Percentiles rank a stretch among this genome's conserved stretches.
Evolutionary conservation across 345 rosid genomes (phyloP).

Genomic region (Passiflora organensis): DNA sequence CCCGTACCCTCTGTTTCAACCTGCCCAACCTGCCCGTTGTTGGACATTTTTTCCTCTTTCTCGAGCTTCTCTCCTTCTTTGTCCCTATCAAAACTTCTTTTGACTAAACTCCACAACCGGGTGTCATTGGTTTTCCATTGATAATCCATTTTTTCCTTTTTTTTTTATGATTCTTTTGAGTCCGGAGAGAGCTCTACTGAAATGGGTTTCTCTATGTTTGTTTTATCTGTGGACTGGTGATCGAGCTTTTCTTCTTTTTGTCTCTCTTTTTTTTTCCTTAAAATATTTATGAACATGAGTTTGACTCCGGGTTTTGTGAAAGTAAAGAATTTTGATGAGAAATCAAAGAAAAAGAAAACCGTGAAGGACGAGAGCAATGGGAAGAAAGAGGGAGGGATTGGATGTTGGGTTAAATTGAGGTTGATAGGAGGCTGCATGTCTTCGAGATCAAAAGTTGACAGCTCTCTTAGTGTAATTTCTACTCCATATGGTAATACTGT

Average conservation of each 20-base stretch:
- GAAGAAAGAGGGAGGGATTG: conserved; percentile 8
- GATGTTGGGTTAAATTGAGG: conserved; percentile 24
- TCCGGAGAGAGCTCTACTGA: conserved; percentile 9
- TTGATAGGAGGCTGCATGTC: conserved; percentile 21
- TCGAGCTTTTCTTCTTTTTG: conserved; percentile 1
- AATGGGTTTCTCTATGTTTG: conserved; percentile 5
- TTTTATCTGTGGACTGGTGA: conserved; percentile 10
- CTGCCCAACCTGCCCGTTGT: conserved; percentile 62
- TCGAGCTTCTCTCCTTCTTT: conserved; percentile 14
- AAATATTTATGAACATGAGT: conserved; percentile 15
- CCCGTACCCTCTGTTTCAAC: conserved; percentile 34
- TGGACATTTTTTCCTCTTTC: conserved; percentile 23
- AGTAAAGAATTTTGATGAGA: conserved; percentile 11
- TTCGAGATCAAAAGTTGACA: conserved; percentile 27
- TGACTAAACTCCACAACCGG: conserved; percentile 22
- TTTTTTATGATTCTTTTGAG: conserved; percentile 9
- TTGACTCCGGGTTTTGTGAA: conserved; percentile 17
- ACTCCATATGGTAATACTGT: conserved; percentile 16
- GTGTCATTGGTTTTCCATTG: conserved; percentile 11
- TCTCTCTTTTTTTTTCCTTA: no score
- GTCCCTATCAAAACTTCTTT: conserved; percentile 20
- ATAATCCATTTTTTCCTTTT: not conserved
- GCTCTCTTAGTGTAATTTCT: conserved; percentile 17
- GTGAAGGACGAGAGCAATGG: conserved; percentile 10
- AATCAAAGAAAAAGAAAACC: conserved; percentile 19